Evolutionary conservation across 1,284 basidiomycete species (phyloP), one percentile per base, ranked within the genome.

Genomic region (Tilletia indica): DNA sequence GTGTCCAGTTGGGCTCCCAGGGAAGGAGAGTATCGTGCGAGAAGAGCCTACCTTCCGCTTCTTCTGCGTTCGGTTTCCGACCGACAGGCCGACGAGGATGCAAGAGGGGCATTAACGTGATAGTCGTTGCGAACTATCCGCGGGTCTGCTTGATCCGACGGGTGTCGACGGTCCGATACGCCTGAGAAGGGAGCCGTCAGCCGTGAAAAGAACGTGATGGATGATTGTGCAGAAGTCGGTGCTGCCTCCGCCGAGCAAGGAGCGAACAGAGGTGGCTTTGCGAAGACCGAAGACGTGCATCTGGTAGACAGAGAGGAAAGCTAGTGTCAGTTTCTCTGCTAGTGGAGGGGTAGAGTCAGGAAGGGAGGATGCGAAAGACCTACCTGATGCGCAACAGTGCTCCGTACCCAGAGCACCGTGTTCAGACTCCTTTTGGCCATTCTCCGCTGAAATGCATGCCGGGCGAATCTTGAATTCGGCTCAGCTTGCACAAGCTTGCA

Each of bases 1-100:
- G 82, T 25, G 92, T 88, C 56, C 90, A 88, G 72, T 89, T 89
- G 0, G 92, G 87, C 73, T 95, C 92, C 73, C 90, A 87, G 0
- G 89, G 89, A 9, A 97, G 78, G 1, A 94, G 77, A 0, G 93
- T 88, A 9, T 95, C 92, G 84, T 97, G 97, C 61, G 91, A 89
- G 25, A 94, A 85, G 19, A 98, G 88, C 85, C 89, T 89, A 84
- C 97, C 95, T 79, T 97, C 95, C 76, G 89, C 87, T 77, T 98
- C 94, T 75, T 90, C 87, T 4, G 87, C 86, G 2, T 91, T 92
- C 0, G 90, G 89, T 84, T 94, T 94, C 34, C 89, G 87, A 54
- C 88, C 88, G 5, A 80, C 64, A 0, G 93, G 93, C n/a, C 71
- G 87, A 8, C 94, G 89, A 0, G 95, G 93, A 80, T 98, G 91